Percentiles rank a stretch among this genome's conserved stretches.
These are phyloP conservation scores for Amphirosellinia nigrospora DNA, from an alignment of 495 filamentous ascomycete genomes.

Conservation along the genomic window DNA sequence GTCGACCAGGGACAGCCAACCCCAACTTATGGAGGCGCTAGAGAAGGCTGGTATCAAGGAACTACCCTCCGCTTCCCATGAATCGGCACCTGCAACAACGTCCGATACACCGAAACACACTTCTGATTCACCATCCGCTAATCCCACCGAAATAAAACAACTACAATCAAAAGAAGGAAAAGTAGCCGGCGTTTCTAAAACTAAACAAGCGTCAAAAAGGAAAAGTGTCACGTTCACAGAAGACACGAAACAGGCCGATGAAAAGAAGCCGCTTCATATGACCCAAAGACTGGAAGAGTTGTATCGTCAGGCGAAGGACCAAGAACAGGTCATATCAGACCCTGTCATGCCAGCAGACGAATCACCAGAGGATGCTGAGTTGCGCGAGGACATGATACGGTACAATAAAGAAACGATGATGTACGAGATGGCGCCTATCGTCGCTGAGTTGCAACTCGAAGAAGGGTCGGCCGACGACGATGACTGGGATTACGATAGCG, in stretches of 20 bases:
- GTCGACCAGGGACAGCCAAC: constrained; percentile 63
- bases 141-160: constrained; percentile 1
- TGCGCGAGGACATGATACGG: constrained; percentile 89
- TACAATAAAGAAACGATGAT: constrained; percentile 69
- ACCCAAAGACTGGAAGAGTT: constrained; percentile 55
- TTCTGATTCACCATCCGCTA: constrained; percentile 5
- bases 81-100: constrained; percentile 22
- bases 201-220: constrained; percentile 28
- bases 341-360: constrained; percentile 66
- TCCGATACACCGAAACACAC: constrained; percentile 1
- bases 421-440: constrained; percentile 81
- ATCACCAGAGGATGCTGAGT: constrained; percentile 74
- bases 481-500: constrained; percentile 58
- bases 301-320: constrained; percentile 52
- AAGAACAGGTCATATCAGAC: constrained; percentile 49
- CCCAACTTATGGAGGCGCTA: constrained; percentile 69
- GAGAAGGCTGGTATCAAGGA: constrained; percentile 72
- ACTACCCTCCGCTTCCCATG: constrained; percentile 40
- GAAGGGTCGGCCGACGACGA: constrained; percentile 66
- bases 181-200: background rate
- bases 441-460: constrained; percentile 90
- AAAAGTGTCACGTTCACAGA: constrained; percentile 59
- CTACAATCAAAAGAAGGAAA: constrained; percentile 10
- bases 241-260: constrained; percentile 58
- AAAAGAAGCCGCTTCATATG: constrained; percentile 37